A percentile compares a stretch with the other conserved stretches of the same genome.
Conservation (phyloP, 495 filamentous ascomycete species). For the Penicillium ucsense region DNA sequence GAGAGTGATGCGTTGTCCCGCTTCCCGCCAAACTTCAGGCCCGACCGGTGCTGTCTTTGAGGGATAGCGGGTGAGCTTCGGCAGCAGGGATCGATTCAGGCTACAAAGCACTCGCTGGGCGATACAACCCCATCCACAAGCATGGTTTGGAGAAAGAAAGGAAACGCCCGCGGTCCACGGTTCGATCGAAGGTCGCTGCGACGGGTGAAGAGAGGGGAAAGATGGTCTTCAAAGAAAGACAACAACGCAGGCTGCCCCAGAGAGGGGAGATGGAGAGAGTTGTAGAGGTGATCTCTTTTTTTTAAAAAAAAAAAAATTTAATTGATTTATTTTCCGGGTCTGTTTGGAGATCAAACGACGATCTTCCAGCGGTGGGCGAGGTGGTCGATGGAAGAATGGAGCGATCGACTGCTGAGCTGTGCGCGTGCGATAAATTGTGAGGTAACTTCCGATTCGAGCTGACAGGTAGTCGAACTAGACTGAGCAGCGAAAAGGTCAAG, state of each 20-base stretch:
- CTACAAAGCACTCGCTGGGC: conserved; percentile 36
- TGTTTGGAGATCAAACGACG: background rate
- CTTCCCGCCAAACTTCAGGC: conserved; percentile 28
- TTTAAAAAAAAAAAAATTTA: too few species aligned
- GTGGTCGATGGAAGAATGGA: conserved; percentile 1
- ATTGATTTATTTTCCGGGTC: too few species aligned
- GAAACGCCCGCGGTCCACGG: too few species aligned
- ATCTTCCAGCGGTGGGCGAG: conserved; percentile 2
- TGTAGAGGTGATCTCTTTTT: background rate
- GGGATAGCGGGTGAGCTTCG: background rate
- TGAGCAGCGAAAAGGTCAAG: too few species aligned
- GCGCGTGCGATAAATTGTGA: background rate
- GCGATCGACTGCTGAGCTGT: conserved; percentile 9
- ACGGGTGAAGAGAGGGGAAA: background rate
- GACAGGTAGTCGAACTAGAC: too few species aligned
- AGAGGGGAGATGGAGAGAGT: background rate
- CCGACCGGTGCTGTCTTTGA: conserved; percentile 29
- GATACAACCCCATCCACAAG: conserved; percentile 30
- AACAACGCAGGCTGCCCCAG: too few species aligned
- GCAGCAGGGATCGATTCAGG: conserved; percentile 19
- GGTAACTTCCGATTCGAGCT: too few species aligned
- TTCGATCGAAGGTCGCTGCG: background rate
- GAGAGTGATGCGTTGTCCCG: conserved; percentile 39
- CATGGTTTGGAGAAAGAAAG: conserved; percentile 18
- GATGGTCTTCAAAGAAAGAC: too few species aligned